Evolutionary conservation across 768 basidiomycete genomes (phyloP).

Genomic region (Tylopilus rubrobrunneus): DNA sequence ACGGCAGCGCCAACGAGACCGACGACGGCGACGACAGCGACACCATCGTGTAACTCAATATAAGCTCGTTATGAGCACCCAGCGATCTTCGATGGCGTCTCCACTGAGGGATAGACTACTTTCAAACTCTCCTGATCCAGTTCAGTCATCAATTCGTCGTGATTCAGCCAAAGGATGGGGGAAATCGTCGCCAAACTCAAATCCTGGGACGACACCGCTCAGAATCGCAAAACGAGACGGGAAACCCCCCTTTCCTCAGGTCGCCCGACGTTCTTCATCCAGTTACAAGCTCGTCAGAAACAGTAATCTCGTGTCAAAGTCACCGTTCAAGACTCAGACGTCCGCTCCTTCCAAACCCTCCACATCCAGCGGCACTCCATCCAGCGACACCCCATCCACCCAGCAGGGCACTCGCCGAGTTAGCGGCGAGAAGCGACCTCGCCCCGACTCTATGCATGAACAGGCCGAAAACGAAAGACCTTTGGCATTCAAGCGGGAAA

Average conservation of each 20-base stretch:
- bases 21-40: constrained; percentile 20
- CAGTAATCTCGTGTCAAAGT: constrained; percentile 80
- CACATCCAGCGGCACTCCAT: constrained; percentile 3
- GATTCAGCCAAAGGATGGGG: constrained; percentile 65
- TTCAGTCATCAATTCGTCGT: constrained; percentile 59
- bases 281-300: constrained; percentile 76
- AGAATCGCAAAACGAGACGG: constrained; percentile 72
- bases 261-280: constrained; percentile 69
- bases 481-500: constrained; percentile 64
- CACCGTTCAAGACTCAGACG: constrained; percentile 74
- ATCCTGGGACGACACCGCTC: constrained; percentile 54
- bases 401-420: constrained; percentile 41
- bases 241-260: constrained; percentile 39
- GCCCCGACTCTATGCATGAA: constrained; percentile 67
- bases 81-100: constrained; percentile 33
- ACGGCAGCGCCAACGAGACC: constrained; percentile 12
- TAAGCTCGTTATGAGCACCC: constrained; percentile 28
- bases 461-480: constrained; percentile 72
- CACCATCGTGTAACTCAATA: neutral
- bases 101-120: constrained; percentile 57
- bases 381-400: constrained; percentile 5
- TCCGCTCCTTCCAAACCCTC: constrained; percentile 41
- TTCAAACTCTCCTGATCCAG: constrained; percentile 59
- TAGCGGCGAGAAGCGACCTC: constrained; percentile 76
- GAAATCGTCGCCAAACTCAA: constrained; percentile 33